Base-by-base conservation (phyloP, 805 yeast genomes). In the Candida andamanensis region DNA sequence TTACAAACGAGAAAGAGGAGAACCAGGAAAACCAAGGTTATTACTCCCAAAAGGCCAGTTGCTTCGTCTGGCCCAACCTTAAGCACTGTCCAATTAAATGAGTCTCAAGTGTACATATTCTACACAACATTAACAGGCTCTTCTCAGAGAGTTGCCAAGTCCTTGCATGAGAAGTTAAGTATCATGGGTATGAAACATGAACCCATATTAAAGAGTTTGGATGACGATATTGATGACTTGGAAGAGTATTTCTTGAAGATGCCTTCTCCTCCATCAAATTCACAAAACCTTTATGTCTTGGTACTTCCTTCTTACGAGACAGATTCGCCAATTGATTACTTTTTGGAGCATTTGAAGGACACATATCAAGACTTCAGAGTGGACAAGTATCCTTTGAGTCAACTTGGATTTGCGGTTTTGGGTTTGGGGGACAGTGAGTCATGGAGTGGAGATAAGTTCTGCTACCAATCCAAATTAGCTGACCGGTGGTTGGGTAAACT, bases 221-320 rank as follows among this genome's bases (percentile, higher is more conserved):
- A 89, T 55, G 90, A 87, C 37, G 81, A 75, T 44, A 63, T 89
- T 12, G 82, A 80, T 41, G 95, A 89, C 56, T 59, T 85, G 32
- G 97, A 89, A 47, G 82, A 82, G 37, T 87, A 74, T 54, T 87
- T 87, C 52, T 66, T 85, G 28, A 72, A 71, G 30, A n/a, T n/a
- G n/a, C n/a, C n/a, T n/a, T 68, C 76, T 8, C 94, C 95, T 5
- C 40, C 41, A 6, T 43, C 47, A 25, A 50, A 38, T 6, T 49
- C 42, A 17, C 70, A 76, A 33, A 58, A 73, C 24, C 58, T 85
- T 9, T 87, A 85, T 47, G 52, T 89, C 22, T 42, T 87, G 37
- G 85, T 87, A 11, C 63, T 87, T 19, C 97, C 97, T 2, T 85
- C 95, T 0, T 87, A 87, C 51, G 96, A 86, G 43, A 83, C 89